Conservation (phyloP, 371 early-diverging fungal species). For the Rhizopus arrhizus region DNA sequence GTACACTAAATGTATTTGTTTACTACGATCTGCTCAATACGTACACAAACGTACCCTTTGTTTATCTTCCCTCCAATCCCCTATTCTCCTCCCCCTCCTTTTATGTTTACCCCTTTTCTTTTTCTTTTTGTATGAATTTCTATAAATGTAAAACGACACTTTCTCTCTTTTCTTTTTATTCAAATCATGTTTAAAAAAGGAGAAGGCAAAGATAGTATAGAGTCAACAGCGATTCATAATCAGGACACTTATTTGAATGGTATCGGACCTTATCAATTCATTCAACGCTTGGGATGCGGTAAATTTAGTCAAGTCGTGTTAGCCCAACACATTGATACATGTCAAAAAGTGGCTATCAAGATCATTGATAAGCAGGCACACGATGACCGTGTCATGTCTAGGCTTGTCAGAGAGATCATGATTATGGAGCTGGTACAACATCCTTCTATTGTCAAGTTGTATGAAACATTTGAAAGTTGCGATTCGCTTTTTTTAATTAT, state of each 20-base stretch:
- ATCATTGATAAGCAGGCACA: constrained; percentile 83
- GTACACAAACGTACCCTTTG: background rate
- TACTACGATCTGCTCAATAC: too few relatives aligned
- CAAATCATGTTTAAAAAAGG: constrained; percentile 4
- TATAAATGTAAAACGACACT: constrained; percentile 9
- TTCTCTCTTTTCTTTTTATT: background rate
- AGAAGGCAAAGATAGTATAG: constrained; percentile 1
- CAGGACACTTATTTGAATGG: constrained; percentile 54
- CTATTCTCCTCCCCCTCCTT: constrained; percentile 1
- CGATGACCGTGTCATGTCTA: constrained; percentile 75
- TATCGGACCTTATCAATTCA: constrained; percentile 78
- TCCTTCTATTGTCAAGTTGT: constrained; percentile 83
- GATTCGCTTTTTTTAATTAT: constrained; percentile 75
- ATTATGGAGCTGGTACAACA: constrained; percentile 87
- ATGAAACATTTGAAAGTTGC: constrained; percentile 89
- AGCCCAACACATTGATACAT: constrained; percentile 70
- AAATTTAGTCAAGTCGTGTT: constrained; percentile 86
- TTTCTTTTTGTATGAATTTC: background rate
- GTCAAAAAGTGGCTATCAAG: constrained; percentile 53
- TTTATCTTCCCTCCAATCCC: constrained; percentile 13
- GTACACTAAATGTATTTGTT: too few relatives aligned
- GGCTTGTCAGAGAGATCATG: constrained; percentile 83
- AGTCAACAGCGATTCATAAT: constrained; percentile 34
- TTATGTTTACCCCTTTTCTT: constrained; percentile 4
- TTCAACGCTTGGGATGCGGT: constrained; percentile 78